phyloP scores from a whole-genome alignment of 768 basidiomycete species.

The Tylopilus sp. region DNA sequence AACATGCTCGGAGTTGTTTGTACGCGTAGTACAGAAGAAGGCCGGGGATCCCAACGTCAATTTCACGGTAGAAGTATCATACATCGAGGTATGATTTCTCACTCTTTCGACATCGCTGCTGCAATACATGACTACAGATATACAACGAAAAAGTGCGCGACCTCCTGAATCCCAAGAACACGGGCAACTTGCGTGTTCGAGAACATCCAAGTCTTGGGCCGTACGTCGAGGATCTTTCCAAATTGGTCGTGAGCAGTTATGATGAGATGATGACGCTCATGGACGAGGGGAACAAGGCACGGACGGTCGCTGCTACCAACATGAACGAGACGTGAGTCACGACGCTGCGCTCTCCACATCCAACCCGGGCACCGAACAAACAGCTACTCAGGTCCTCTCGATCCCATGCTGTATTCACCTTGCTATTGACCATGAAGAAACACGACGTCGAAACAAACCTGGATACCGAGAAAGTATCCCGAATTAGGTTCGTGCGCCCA shows the following conservation, averaged over 20 bases:
- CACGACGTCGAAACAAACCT: conserved; percentile 82
- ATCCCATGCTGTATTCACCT: conserved; percentile 97
- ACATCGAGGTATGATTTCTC: conserved; percentile 70
- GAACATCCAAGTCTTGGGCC: conserved; percentile 96
- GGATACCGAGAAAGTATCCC: conserved; percentile 97
- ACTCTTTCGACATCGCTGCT: not conserved
- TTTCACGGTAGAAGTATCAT: conserved; percentile 97
- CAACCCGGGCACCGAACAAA: conserved; percentile 1
- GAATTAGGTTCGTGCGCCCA: conserved; percentile 66
- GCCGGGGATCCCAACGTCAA: conserved; percentile 62
- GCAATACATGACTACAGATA: conserved; percentile 46
- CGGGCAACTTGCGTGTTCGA: conserved; percentile 92
- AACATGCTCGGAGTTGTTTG: conserved; percentile 90
- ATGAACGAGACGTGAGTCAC: conserved; percentile 97
- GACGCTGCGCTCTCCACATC: not conserved
- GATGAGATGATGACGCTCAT: conserved; percentile 99
- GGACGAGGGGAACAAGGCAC: conserved; percentile 99
- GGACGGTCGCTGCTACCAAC: conserved; percentile 97
- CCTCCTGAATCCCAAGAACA: conserved; percentile 94
- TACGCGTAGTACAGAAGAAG: conserved; percentile 68
- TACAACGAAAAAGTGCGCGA: conserved; percentile 99
- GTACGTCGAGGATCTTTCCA: conserved; percentile 98
- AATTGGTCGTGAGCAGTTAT: conserved; percentile 86
- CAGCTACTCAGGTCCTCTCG: conserved; percentile 70
- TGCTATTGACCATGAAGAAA: conserved; percentile 89